These are phyloP conservation scores for Chaetomium tenue DNA, from an alignment of 495 filamentous ascomycete species.

Conservation along the genomic window DNA sequence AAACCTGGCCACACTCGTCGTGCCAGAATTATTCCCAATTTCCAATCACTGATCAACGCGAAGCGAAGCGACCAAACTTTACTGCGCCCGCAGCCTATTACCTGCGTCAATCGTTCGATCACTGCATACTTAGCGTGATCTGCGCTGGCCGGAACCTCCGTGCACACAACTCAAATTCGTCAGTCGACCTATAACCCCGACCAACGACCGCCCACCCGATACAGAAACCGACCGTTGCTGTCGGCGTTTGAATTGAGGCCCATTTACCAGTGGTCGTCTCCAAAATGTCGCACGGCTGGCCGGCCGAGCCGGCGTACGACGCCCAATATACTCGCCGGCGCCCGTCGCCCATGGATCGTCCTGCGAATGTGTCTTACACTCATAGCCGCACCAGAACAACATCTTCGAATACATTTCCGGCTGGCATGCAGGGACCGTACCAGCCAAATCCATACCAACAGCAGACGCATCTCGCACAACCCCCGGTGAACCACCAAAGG, in stretches of 20 bases:
- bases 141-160: conserved; percentile 2
- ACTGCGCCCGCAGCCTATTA: neutral
- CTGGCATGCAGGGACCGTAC: conserved; percentile 10
- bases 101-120: conserved; percentile 3
- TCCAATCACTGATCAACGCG: neutral
- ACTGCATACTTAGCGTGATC: conserved; percentile 4
- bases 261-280: neutral
- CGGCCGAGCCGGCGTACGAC: conserved; percentile 29
- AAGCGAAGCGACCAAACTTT: neutral
- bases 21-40: neutral
- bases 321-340: conserved; percentile 34
- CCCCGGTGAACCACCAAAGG: conserved; percentile 49
- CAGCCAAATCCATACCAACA: conserved; percentile 23
- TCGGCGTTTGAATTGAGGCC: neutral
- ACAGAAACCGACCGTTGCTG: neutral
- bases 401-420: conserved; percentile 58
- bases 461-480: conserved; percentile 43
- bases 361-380: conserved; percentile 37
- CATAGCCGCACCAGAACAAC: conserved; percentile 59
- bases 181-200: neutral
- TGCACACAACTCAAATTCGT: neutral
- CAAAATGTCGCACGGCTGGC: conserved; percentile 23
- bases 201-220: neutral
- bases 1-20: neutral
- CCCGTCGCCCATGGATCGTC: conserved; percentile 40